Base-by-base conservation (phyloP, 2,329 filamentous ascomycete genomes). In the Chrysoporthe cubensis region DNA sequence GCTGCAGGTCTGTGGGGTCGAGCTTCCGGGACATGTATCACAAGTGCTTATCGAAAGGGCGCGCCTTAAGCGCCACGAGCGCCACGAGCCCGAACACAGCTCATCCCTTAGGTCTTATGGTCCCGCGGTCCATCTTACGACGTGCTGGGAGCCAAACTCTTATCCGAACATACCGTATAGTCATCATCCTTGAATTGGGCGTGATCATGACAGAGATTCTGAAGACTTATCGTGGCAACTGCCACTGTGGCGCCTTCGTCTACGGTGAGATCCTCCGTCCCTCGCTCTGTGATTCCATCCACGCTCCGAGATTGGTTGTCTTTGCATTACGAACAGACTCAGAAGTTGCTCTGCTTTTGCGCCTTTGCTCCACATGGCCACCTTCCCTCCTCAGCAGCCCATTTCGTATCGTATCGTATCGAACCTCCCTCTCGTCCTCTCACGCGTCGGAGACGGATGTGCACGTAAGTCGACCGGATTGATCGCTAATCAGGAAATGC, bases 181-280 rank as follows among this genome's bases (percentile, higher is more conserved):
- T 13, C 54, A 44, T 34, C 60, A n/a, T 13, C 32, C n/a, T 18
- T 0, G 18, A 32, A 5, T 42, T 57, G 56, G 18, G 8, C 11
- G 37, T 9, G 26, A 66, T n/a, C 7, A 70, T 70, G 69, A 54
- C 61, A 18, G 66, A 56, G 42, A 18, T 16, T 13, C 70, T 74
- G 54, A 77, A 79, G 70, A 82, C 80, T 16, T 85, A 88, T 75
- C 79, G 85, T 32, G 86, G 84, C 75, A 87, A 84, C 75, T 88
- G 86, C 79, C 85, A 88, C 75, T 88, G 86, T 75, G 82, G 79
- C 6, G 79, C 80, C 50, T 86, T 85, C 71, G 78, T 86, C 70
- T 88, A 83, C 74, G 84, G 84, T 73, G 40, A 26, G 11, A 16
- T 65, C 75, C 78, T 2, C 58, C 88, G 14, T 18, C 26, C 14